Conservation (phyloP, 2,329 filamentous ascomycete genomes). For the Claviceps arundinis region DNA sequence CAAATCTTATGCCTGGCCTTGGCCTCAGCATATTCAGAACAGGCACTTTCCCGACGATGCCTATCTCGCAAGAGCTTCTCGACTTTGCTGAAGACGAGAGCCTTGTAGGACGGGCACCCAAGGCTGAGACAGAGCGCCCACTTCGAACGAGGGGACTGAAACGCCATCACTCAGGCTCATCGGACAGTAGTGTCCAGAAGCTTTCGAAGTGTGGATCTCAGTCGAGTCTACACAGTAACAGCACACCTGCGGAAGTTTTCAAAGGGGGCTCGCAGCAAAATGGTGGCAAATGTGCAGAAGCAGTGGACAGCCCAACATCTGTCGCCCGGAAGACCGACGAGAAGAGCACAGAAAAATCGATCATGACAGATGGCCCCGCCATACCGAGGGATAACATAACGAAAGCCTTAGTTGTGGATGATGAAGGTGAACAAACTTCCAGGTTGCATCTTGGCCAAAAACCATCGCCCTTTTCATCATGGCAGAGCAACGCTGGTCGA, state of each 20-base stretch:
- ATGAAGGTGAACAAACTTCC: background rate
- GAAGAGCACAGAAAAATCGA: background rate
- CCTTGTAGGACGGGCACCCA: slow-evolving; percentile 12
- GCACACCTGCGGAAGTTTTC: background rate
- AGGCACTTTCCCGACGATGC: slow-evolving; percentile 22
- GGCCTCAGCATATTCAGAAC: slow-evolving; percentile 28
- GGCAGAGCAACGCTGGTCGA: slow-evolving; percentile 28
- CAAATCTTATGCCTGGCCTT: slow-evolving; percentile 19
- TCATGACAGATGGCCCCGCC: background rate
- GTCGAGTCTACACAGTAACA: background rate
- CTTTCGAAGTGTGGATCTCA: background rate
- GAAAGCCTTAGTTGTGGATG: background rate
- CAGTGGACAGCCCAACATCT: background rate
- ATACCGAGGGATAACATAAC: background rate
- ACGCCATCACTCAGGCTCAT: background rate
- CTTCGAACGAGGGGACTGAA: background rate
- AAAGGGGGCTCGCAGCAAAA: background rate
- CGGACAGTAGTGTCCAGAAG: background rate
- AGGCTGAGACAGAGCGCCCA: background rate
- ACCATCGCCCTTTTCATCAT: slow-evolving; percentile 15
- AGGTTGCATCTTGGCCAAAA: background rate
- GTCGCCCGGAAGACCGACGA: background rate
- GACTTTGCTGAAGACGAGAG: slow-evolving; percentile 27
- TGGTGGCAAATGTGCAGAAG: background rate
- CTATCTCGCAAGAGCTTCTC: slow-evolving; percentile 25